These are phyloP conservation scores for Lizonia empirigonia DNA, from an alignment of 2,329 filamentous ascomycete species.

Conservation along the genomic window DNA sequence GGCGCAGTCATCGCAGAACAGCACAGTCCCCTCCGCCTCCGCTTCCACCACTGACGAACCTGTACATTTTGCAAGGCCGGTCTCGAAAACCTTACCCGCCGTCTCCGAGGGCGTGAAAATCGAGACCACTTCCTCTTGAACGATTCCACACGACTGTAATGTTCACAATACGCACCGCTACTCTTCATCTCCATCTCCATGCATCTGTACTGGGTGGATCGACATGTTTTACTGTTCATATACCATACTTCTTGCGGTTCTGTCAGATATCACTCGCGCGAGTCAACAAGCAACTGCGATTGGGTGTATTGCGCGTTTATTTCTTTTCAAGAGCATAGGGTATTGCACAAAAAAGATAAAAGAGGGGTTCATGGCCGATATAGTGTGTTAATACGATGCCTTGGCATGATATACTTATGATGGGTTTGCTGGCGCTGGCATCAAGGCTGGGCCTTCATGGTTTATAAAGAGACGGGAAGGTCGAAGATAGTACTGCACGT, in stretches of 20 bases:
- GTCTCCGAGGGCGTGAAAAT: constrained; percentile 25
- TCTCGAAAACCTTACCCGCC: constrained; percentile 19
- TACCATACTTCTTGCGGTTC: constrained; percentile 25
- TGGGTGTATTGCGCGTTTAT: constrained; percentile 1
- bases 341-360: constrained; percentile 16
- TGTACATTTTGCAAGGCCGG: constrained; percentile 33
- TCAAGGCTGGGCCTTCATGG: background rate
- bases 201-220: constrained; percentile 13
- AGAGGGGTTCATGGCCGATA: constrained; percentile 9
- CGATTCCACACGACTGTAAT: constrained; percentile 1
- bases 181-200: constrained; percentile 3
- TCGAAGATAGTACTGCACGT: constrained; percentile 7
- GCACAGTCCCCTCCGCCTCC: constrained; percentile 67
- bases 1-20: constrained; percentile 71
- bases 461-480: constrained; percentile 3
- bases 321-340: constrained; percentile 3
- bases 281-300: constrained; percentile 3
- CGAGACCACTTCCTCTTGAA: constrained; percentile 19
- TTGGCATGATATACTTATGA: constrained; percentile 6
- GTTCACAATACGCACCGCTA: constrained; percentile 2
- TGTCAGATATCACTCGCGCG: constrained; percentile 8
- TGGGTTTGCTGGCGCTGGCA: background rate
- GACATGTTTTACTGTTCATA: constrained; percentile 34
- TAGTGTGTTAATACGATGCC: constrained; percentile 4
- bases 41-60: constrained; percentile 59